These are phyloP conservation scores for Akebia trifoliata DNA, from an alignment of 164 flowering plant genomes.

Conservation along the genomic window DNA sequence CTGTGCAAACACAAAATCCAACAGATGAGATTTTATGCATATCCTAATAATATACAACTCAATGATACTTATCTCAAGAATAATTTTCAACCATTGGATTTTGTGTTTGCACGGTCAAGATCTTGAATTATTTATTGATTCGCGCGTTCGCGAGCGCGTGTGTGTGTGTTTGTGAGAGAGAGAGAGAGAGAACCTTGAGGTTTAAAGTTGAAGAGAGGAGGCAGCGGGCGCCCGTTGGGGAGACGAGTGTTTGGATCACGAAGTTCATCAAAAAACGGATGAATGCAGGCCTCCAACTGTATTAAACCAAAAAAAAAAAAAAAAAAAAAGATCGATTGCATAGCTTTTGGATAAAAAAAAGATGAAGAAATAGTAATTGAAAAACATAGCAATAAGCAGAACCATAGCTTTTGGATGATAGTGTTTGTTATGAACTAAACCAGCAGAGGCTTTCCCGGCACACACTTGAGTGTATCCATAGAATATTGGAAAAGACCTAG, in stretches of 20 bases:
- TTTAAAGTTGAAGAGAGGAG: constrained; percentile 36
- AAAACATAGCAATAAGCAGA: too few relatives aligned
- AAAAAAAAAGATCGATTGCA: neutral
- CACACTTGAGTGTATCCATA: neutral
- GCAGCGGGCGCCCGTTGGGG: constrained; percentile 35
- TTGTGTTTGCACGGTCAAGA: too few relatives aligned
- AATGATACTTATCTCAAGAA: too few relatives aligned
- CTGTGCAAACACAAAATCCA: too few relatives aligned
- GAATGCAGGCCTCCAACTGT: constrained; percentile 31
- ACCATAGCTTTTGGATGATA: too few relatives aligned
- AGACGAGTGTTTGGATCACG: constrained; percentile 35
- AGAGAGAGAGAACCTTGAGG: constrained; percentile 25
- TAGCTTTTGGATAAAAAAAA: neutral
- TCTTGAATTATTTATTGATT: too few relatives aligned
- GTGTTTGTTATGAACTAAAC: too few relatives aligned
- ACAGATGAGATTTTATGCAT: too few relatives aligned
- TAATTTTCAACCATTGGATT: too few relatives aligned
- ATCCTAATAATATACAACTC: too few relatives aligned
- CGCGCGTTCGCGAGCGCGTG: too few relatives aligned
- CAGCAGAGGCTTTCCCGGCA: too few relatives aligned
- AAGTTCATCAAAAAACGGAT: constrained; percentile 34
- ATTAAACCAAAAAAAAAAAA: constrained; percentile 2
- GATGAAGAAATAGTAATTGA: neutral
- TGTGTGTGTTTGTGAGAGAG: neutral
- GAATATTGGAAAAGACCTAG: neutral